Evolutionary conservation across 352 stramenopile species (phyloP).

Genomic region (Globisporangium abappressorium): DNA sequence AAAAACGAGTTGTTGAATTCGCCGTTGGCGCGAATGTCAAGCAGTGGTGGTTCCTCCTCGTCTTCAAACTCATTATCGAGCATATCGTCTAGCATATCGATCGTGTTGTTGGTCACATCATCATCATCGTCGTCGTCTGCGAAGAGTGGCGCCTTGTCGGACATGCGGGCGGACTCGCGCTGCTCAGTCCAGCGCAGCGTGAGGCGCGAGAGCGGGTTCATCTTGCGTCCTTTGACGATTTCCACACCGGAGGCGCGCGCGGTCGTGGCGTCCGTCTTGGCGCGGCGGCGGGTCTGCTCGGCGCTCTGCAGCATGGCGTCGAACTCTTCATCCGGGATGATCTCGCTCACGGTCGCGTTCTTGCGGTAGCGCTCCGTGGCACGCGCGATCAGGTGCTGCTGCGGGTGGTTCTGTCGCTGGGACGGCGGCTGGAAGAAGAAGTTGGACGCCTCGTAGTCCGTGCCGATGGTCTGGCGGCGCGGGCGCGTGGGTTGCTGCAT

Average conservation of each 20-base stretch:
- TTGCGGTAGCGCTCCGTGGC: slow-evolving; percentile 19
- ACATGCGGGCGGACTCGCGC: slow-evolving; percentile 14
- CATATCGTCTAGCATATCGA: slow-evolving; percentile 15
- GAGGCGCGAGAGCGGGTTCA: slow-evolving; percentile 50
- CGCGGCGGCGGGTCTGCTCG: slow-evolving; percentile 36
- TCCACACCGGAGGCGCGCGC: slow-evolving; percentile 17
- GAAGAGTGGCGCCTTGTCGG: neutral
- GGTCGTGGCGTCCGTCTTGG: slow-evolving; percentile 39
- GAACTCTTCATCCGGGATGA: slow-evolving; percentile 28
- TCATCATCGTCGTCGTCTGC: slow-evolving; percentile 5
- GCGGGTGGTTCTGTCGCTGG: neutral
- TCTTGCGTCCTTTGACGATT: slow-evolving; percentile 26
- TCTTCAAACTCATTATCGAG: slow-evolving; percentile 19
- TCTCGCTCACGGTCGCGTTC: slow-evolving; percentile 12
- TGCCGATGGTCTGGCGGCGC: slow-evolving; percentile 37
- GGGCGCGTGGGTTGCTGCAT: slow-evolving; percentile 19
- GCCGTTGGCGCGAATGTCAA: slow-evolving; percentile 20
- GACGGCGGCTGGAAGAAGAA: slow-evolving; percentile 11
- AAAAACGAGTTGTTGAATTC: slow-evolving; percentile 47
- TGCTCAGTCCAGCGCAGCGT: slow-evolving; percentile 35
- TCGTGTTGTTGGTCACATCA: slow-evolving; percentile 4
- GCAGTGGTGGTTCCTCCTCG: slow-evolving; percentile 22
- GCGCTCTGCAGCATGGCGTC: slow-evolving; percentile 37
- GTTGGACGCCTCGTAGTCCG: slow-evolving; percentile 20
- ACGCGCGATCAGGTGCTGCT: neutral